Evolutionary conservation across 1,284 basidiomycete species (phyloP).

Genomic region (Thecaphora thlaspeos): DNA sequence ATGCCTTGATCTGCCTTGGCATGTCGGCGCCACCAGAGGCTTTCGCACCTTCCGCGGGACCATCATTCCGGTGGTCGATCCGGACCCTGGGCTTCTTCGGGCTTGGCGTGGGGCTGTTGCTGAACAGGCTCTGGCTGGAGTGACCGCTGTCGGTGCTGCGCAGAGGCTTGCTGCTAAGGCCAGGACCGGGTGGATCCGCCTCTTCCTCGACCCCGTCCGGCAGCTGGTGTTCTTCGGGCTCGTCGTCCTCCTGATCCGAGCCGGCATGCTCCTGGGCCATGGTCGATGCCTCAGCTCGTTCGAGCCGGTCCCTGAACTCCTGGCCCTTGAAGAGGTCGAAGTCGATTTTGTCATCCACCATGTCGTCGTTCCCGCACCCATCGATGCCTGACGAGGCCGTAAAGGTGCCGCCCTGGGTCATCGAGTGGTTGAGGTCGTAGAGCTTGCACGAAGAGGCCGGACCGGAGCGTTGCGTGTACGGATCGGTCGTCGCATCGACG

Average conservation of each 20-base stretch:
- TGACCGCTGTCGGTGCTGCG: conserved; percentile 15
- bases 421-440: conserved; percentile 35
- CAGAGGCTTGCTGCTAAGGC: conserved; percentile 8
- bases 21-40: too few species aligned
- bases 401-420: conserved; percentile 28
- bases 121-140: conserved; percentile 12
- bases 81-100: conserved; percentile 17
- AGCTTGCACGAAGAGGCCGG: conserved; percentile 27
- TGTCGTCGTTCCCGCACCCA: too few species aligned
- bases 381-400: conserved; percentile 41
- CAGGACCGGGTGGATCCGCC: not conserved
- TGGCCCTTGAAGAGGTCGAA: conserved; percentile 54
- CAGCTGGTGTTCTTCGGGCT: conserved; percentile 13
- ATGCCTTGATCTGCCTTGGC: too few species aligned
- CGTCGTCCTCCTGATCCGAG: conserved; percentile 11
- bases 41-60: too few species aligned
- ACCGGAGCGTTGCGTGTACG: conserved; percentile 28
- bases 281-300: not conserved
- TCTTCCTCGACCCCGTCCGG: conserved; percentile 13
- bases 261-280: conserved; percentile 44
- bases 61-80: conserved; percentile 1
- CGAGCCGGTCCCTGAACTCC: conserved; percentile 33
- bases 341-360: conserved; percentile 33
- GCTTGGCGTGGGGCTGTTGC: conserved; percentile 16
- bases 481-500: conserved; percentile 20